phyloP scores from a whole-genome alignment of 2,329 filamentous ascomycete species.

The Botrytis byssoidea region DNA sequence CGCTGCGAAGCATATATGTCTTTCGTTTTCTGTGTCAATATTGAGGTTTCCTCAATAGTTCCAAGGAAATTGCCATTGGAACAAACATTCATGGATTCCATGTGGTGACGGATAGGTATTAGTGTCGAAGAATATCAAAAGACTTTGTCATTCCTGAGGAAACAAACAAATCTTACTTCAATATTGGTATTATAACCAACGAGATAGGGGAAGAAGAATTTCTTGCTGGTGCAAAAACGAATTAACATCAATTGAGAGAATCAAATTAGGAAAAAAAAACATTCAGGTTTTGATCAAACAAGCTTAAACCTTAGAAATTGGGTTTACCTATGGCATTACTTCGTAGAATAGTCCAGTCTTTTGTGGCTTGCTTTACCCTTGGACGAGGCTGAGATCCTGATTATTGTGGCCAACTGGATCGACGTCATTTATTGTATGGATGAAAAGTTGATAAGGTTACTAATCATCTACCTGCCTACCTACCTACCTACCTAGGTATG shows the following conservation, averaged over 20 bases:
- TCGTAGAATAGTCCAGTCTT: neutral
- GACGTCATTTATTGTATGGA: neutral
- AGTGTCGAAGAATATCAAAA: neutral
- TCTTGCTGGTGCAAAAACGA: neutral
- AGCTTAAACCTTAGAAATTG: neutral
- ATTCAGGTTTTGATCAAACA: neutral
- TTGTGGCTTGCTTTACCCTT: neutral
- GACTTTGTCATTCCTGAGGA: conserved; percentile 2
- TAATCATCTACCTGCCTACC: neutral
- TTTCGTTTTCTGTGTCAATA: conserved; percentile 29
- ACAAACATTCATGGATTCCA: conserved; percentile 5
- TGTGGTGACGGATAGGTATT: neutral
- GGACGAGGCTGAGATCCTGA: neutral
- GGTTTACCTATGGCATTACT: neutral
- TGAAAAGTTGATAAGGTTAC: neutral
- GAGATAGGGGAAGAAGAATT: neutral
- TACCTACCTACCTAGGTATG: too few species aligned
- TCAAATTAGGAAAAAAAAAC: neutral
- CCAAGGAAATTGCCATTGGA: neutral
- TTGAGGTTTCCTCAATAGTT: neutral
- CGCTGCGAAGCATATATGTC: conserved; percentile 20
- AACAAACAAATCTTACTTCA: neutral
- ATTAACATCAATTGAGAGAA: neutral
- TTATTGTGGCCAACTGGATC: neutral
- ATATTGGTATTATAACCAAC: neutral